These are phyloP conservation scores for Zygotorulaspora mrakii DNA, from an alignment of 1,139 yeast genomes.

Conservation along the genomic window DNA sequence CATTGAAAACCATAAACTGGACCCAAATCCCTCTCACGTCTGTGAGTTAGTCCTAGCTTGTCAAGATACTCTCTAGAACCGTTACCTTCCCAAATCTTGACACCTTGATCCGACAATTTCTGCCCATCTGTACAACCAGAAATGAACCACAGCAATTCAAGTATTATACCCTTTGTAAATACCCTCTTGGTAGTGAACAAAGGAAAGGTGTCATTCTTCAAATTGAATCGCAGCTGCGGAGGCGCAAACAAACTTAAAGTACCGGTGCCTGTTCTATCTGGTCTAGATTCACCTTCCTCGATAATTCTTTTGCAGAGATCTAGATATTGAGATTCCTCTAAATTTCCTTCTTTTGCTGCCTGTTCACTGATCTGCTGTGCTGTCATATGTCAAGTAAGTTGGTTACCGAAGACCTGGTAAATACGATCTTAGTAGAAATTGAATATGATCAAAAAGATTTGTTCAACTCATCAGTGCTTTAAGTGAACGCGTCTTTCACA, in stretches of 20 bases:
- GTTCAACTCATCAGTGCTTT: no score
- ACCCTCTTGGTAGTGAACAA: slow-evolving; percentile 89
- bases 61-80: slow-evolving; percentile 94
- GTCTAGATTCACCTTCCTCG: slow-evolving; percentile 80
- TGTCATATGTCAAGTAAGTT: slow-evolving; percentile 10
- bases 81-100: slow-evolving; percentile 97
- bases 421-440: neutral
- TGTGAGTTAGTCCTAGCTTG: slow-evolving; percentile 68
- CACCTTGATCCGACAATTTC: slow-evolving; percentile 72
- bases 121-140: slow-evolving; percentile 88
- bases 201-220: slow-evolving; percentile 73
- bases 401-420: neutral
- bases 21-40: slow-evolving; percentile 92
- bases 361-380: slow-evolving; percentile 18
- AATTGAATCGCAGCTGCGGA: slow-evolving; percentile 82
- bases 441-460: no score
- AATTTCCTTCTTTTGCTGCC: slow-evolving; percentile 30
- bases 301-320: slow-evolving; percentile 77
- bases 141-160: slow-evolving; percentile 90
- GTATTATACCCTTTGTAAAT: slow-evolving; percentile 81
- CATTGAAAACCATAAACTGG: slow-evolving; percentile 99
- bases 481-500: no score
- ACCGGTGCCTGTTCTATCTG: slow-evolving; percentile 97
- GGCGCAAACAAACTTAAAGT: slow-evolving; percentile 90
- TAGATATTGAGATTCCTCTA: slow-evolving; percentile 80